Evolutionary conservation across 192 early-diverging fungal species (phyloP).

Genomic region (Spinellus fusiger): DNA sequence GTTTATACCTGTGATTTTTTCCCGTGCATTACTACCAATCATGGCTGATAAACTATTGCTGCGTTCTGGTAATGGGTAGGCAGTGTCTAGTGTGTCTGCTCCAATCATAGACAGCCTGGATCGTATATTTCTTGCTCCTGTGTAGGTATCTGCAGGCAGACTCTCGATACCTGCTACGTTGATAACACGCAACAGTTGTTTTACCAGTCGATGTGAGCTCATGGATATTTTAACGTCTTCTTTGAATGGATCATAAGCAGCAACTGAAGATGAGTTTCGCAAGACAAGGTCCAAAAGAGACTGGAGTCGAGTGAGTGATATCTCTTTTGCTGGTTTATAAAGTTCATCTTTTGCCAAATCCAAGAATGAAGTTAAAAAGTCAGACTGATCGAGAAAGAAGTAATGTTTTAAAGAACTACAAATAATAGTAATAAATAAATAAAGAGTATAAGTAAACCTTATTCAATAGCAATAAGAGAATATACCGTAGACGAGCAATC

Average conservation of each 20-base stretch:
- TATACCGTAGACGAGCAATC: slow-evolving; percentile 62
- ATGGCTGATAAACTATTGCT: slow-evolving; percentile 3
- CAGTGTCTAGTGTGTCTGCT: neutral
- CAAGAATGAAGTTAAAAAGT: slow-evolving; percentile 91
- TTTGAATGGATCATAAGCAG: slow-evolving; percentile 74
- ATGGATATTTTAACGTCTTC: slow-evolving; percentile 82
- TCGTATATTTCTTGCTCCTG: neutral
- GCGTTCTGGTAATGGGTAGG: neutral
- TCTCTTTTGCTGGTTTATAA: slow-evolving; percentile 61
- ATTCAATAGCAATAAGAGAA: neutral
- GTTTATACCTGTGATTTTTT: neutral
- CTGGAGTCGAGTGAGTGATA: slow-evolving; percentile 67
- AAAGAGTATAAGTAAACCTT: neutral
- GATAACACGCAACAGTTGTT: slow-evolving; percentile 69
- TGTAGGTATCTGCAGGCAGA: neutral
- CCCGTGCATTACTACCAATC: neutral
- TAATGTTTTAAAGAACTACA: slow-evolving; percentile 85
- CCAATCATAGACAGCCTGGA: neutral
- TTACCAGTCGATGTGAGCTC: slow-evolving; percentile 52
- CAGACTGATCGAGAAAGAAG: slow-evolving; percentile 88
- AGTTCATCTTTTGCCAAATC: slow-evolving; percentile 80
- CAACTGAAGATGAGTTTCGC: slow-evolving; percentile 78
- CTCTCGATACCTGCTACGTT: slow-evolving; percentile 54
- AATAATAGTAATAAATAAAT: too few relatives aligned
- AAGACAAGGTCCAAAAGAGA: slow-evolving; percentile 84